Evolutionary conservation across 192 early-diverging fungal genomes (phyloP), one percentile per base, ranked within the genome.

Genomic region (Mortierella hygrophila): DNA sequence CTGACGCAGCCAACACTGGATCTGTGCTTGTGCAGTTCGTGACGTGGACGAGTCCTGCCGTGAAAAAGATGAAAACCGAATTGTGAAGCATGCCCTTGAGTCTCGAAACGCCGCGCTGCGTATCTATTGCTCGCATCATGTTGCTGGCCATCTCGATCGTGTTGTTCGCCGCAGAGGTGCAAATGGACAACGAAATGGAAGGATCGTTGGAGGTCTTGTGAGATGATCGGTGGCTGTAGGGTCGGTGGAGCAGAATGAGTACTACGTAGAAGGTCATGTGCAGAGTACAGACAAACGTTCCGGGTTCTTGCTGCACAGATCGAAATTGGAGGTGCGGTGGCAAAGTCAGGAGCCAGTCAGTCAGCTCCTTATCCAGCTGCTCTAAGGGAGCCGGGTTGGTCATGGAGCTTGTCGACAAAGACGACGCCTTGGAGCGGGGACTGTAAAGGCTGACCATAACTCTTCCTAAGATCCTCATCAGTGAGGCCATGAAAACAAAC

Each of bases 201-300:
- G 84, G 79, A 26, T 81, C 76, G 44, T 86, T 81, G 10, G 57
- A 29, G 5, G 79, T 70, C 21, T 78, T 73, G 41, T 71, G 79
- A 7, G 68, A 72, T 2, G 78, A 72, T 4, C 76, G 78, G 80
- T 82, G 81, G 76, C 78, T 93, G 77, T 91, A 93, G 5, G 92
- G 90, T 38, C 90, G 88, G 70, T 93, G 92, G 21, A 93, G 60
- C 46, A 93, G 71, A 69, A 91, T 93, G 29, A 93, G 76, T 21
- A 88, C 82, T 10, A 89, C 85, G 49, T 92, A 90, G 57, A 92
- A 93, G 9, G 86, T 78, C 85, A 91, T 89, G 57, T 93, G 92
- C 29, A 90, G 40, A 15, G 72, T 86, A 35, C 84, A 81, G 18
- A 78, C 70, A 65, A 90, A 75, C 13, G 87, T 88, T 6, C 83